These are phyloP conservation scores for Backusella mclennaniae DNA, from an alignment of 192 early-diverging fungal genomes.

Conservation along the genomic window DNA sequence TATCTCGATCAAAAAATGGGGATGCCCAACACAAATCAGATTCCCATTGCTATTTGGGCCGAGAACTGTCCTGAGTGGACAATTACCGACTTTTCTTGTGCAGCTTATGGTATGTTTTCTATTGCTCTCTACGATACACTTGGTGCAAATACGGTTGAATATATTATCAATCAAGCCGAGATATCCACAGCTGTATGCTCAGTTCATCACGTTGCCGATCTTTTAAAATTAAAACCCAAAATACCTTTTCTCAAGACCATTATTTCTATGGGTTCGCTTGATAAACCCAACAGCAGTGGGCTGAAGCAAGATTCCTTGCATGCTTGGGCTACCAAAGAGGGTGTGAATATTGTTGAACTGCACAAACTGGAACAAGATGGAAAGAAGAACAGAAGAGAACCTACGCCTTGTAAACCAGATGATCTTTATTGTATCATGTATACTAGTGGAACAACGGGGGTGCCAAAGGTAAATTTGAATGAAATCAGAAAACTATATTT, in stretches of 20 bases:
- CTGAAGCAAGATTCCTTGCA: conserved; percentile 14
- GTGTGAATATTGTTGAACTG: conserved; percentile 42
- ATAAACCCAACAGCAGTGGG: background rate
- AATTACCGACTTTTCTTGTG: conserved; percentile 59
- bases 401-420: conserved; percentile 51
- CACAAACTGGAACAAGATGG: conserved; percentile 53
- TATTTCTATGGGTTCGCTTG: conserved; percentile 57
- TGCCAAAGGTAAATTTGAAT: conserved; percentile 52
- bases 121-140: conserved; percentile 92
- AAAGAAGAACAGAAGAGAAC: conserved; percentile 40
- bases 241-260: conserved; percentile 67
- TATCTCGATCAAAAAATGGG: conserved; percentile 41
- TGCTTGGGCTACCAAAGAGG: conserved; percentile 40
- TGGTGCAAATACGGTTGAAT: conserved; percentile 78
- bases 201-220: conserved; percentile 39
- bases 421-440: conserved; percentile 74
- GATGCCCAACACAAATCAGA: background rate
- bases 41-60: conserved; percentile 24
- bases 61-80: conserved; percentile 59
- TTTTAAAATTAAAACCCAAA: conserved; percentile 54
- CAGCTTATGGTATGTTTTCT: conserved; percentile 57
- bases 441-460: conserved; percentile 82
- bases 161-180: conserved; percentile 87
- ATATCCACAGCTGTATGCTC: conserved; percentile 60
- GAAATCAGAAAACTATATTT: background rate